phyloP scores from a whole-genome alignment of 2,329 filamentous ascomycete species.

The Botrytis pseudocinerea region DNA sequence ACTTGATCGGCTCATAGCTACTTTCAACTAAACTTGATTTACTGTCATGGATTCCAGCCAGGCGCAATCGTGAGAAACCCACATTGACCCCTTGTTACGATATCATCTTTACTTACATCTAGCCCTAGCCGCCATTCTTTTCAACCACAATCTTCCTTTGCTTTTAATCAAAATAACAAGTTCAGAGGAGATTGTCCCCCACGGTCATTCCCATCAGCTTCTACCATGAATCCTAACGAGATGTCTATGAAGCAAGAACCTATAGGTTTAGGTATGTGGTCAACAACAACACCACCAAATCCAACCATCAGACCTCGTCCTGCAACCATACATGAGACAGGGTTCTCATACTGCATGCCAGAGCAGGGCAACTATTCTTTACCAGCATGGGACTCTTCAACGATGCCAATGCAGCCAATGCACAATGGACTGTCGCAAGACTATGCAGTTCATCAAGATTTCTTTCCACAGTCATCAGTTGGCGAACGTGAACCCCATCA shows the following conservation, averaged over 20 bases:
- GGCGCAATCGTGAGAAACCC: conserved; percentile 52
- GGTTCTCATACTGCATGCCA: conserved; percentile 58
- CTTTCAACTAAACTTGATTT: conserved; percentile 35
- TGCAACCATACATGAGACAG: conserved; percentile 59
- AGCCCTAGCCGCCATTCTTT: conserved; percentile 49
- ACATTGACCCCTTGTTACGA: conserved; percentile 32
- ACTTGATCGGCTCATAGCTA: conserved; percentile 31
- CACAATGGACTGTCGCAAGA: conserved; percentile 53
- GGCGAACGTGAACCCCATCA: conserved; percentile 49
- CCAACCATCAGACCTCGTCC: conserved; percentile 50
- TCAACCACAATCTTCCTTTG: conserved; percentile 50
- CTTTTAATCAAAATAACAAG: conserved; percentile 51
- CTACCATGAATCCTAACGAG: conserved; percentile 55
- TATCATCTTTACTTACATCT: conserved; percentile 44
- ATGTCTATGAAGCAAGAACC: conserved; percentile 51
- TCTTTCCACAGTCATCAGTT: conserved; percentile 53
- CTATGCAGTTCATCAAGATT: conserved; percentile 59
- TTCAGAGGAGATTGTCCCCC: conserved; percentile 49
- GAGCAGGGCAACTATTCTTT: conserved; percentile 53
- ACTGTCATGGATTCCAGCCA: conserved; percentile 54
- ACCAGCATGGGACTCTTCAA: conserved; percentile 59
- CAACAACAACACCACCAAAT: conserved; percentile 53
- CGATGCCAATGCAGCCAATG: conserved; percentile 47
- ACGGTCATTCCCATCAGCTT: conserved; percentile 44
- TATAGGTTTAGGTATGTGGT: conserved; percentile 54